Evolutionary conservation across 805 yeast genomes (phyloP).

Genomic region (Saturnispora galanensis): DNA sequence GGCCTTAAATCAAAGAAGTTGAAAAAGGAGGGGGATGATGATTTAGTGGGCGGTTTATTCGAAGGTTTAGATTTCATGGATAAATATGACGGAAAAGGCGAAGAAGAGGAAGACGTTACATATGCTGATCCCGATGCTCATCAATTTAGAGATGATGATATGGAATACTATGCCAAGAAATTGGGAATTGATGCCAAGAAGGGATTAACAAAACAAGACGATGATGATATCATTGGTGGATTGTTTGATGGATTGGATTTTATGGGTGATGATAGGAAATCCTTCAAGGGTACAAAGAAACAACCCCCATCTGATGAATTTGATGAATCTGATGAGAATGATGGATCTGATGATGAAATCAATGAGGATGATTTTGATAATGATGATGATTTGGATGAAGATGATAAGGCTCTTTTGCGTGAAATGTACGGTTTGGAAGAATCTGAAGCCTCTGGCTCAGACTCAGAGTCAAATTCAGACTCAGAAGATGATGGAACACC

Average conservation of each 20-base stretch:
- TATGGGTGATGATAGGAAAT: slow-evolving; percentile 9
- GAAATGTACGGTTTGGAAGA: slow-evolving; percentile 27
- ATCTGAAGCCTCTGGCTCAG: slow-evolving; percentile 15
- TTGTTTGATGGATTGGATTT: slow-evolving; percentile 59
- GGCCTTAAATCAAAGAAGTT: slow-evolving; percentile 55
- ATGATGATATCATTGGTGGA: slow-evolving; percentile 76
- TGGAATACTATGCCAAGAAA: slow-evolving; percentile 73
- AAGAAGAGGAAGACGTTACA: neutral
- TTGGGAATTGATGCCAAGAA: slow-evolving; percentile 56
- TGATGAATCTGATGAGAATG: slow-evolving; percentile 9
- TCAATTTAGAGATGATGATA: slow-evolving; percentile 41
- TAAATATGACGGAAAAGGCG: slow-evolving; percentile 17
- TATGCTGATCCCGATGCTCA: slow-evolving; percentile 7
- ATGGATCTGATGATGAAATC: slow-evolving; percentile 19
- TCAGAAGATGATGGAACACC: slow-evolving; percentile 23
- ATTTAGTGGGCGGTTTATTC: slow-evolving; percentile 67
- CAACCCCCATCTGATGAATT: neutral
- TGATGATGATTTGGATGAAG: slow-evolving; percentile 25
- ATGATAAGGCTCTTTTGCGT: slow-evolving; percentile 21
- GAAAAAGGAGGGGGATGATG: slow-evolving; percentile 51
- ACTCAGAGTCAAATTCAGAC: slow-evolving; percentile 16
- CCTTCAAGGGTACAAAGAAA: slow-evolving; percentile 12
- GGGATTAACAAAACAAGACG: slow-evolving; percentile 42
- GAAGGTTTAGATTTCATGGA: slow-evolving; percentile 55
- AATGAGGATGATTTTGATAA: slow-evolving; percentile 25